phyloP scores from a whole-genome alignment of 176 grass and related monocot genomes.

The Oryza punctata region DNA sequence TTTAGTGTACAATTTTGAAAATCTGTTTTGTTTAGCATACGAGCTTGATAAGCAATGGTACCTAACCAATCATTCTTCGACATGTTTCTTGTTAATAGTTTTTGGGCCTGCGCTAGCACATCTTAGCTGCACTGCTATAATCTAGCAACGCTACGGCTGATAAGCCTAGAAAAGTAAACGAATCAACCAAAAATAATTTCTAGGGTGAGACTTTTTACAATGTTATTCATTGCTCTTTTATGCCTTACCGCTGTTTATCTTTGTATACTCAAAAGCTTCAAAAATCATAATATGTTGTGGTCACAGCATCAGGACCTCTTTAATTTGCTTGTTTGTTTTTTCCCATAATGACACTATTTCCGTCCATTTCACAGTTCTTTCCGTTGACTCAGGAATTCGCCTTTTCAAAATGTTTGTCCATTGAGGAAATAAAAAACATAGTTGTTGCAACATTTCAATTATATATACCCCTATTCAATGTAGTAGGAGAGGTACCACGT shows the following conservation, averaged over 20 bases:
- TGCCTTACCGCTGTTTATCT: neutral
- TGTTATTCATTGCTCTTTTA: neutral
- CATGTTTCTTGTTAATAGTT: neutral
- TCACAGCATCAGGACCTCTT: neutral
- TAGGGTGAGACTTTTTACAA: neutral
- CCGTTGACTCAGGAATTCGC: neutral
- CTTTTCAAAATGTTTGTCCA: neutral
- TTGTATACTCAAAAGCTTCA: neutral
- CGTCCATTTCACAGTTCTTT: neutral
- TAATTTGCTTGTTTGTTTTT: neutral
- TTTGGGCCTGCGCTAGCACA: neutral
- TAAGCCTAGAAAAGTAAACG: too few species aligned
- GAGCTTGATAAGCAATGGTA: neutral
- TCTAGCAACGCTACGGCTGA: too few species aligned
- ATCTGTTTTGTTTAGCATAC: neutral
- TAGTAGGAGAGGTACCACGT: neutral
- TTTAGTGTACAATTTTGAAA: conserved; percentile 1
- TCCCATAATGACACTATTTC: neutral
- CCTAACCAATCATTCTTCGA: neutral
- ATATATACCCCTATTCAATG: neutral
- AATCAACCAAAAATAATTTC: too few species aligned
- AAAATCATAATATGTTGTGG: neutral
- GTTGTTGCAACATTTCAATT: neutral
- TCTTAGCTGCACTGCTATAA: neutral
- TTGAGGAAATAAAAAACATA: neutral